Conservation (phyloP, 2,329 filamentous ascomycete genomes). For the Aspergillus aculeatinus region DNA sequence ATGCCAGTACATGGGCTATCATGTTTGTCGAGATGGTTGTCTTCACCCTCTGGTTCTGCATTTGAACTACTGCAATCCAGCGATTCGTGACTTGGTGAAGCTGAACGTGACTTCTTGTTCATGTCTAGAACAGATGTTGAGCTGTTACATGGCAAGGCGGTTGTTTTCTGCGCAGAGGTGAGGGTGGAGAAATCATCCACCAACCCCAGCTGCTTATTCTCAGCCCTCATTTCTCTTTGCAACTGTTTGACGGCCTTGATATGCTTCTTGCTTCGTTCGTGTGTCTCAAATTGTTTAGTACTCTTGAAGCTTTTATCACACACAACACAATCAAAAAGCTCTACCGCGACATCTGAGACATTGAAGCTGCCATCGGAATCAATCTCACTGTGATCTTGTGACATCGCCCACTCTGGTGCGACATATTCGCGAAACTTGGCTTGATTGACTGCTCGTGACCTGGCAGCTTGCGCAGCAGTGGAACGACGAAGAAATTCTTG, state of each 20-base stretch:
- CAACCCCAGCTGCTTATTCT: slow-evolving; percentile 58
- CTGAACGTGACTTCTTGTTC: not conserved
- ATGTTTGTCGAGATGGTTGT: not conserved
- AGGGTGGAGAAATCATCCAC: slow-evolving; percentile 7
- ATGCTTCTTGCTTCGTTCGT: slow-evolving; percentile 97
- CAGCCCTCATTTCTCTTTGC: slow-evolving; percentile 76
- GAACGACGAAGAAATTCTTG: slow-evolving; percentile 75
- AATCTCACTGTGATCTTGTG: slow-evolving; percentile 54
- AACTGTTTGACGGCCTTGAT: slow-evolving; percentile 79
- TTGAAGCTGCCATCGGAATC: slow-evolving; percentile 30
- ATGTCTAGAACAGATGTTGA: not conserved
- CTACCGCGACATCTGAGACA: slow-evolving; percentile 50
- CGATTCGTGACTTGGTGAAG: not conserved
- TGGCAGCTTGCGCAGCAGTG: slow-evolving; percentile 78
- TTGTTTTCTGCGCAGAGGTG: not conserved
- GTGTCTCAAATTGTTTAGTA: slow-evolving; percentile 84
- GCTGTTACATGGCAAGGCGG: not conserved
- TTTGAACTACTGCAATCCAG: not conserved
- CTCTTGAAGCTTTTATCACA: slow-evolving; percentile 76
- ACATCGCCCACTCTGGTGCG: slow-evolving; percentile 73
- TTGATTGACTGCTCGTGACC: slow-evolving; percentile 76
- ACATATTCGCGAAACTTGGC: slow-evolving; percentile 65
- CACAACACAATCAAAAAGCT: slow-evolving; percentile 62
- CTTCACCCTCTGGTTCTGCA: not conserved
- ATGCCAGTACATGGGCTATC: not conserved